These are phyloP conservation scores for Wickerhamomyces queroliae DNA, from an alignment of 805 yeast species.

Conservation along the genomic window DNA sequence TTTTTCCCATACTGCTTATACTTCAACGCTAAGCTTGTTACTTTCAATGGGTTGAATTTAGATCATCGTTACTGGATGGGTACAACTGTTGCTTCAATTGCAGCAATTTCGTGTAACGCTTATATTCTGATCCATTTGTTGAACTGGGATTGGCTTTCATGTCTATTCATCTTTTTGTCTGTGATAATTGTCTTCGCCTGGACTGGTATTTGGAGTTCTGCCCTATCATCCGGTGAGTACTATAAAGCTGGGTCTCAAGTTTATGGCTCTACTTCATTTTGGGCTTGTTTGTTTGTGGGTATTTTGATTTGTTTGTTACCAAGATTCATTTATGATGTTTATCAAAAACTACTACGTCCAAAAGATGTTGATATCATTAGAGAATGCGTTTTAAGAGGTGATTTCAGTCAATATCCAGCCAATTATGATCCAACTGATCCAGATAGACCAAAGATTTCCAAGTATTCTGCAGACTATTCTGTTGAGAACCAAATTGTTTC, in stretches of 20 bases:
- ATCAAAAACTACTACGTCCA: conserved; percentile 49
- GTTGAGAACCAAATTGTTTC: conserved; percentile 17
- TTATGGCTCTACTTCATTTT: conserved; percentile 54
- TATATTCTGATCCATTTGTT: conserved; percentile 63
- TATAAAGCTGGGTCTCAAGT: conserved; percentile 61
- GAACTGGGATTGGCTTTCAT: conserved; percentile 78
- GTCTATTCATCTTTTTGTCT: conserved; percentile 50
- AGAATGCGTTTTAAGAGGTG: conserved; percentile 64
- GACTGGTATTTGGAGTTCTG: conserved; percentile 77
- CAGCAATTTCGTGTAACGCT: conserved; percentile 61
- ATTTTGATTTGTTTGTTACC: conserved; percentile 60
- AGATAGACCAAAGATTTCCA: conserved; percentile 45
- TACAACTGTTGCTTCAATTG: conserved; percentile 56
- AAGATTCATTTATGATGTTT: conserved; percentile 54
- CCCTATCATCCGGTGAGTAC: conserved; percentile 47
- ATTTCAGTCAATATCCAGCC: conserved; percentile 57
- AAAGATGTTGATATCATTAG: conserved; percentile 68
- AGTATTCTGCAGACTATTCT: conserved; percentile 31
- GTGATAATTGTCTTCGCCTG: conserved; percentile 59
- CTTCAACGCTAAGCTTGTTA: conserved; percentile 35
- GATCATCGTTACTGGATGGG: conserved; percentile 78
- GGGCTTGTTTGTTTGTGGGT: conserved; percentile 70
- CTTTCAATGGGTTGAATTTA: conserved; percentile 47
- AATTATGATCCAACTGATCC: conserved; percentile 82
- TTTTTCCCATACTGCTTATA: conserved; percentile 65